Percentiles rank a stretch among this genome's conserved stretches.
These are phyloP conservation scores for Digitaria exilis DNA, from an alignment of 202 grass and related monocot genomes.

Conservation along the genomic window DNA sequence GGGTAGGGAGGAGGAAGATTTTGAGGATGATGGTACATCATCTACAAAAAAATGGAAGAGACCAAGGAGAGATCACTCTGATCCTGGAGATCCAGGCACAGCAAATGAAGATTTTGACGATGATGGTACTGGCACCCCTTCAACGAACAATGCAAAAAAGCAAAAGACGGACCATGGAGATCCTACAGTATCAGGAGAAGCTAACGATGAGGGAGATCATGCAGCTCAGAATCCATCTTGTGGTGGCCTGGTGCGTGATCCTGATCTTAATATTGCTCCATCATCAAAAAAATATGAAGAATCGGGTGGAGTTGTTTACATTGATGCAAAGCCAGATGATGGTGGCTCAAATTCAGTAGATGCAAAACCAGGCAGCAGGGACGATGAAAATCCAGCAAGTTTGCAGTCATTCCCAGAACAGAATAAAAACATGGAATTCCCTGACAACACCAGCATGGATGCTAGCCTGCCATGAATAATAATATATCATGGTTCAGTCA, in stretches of 20 bases:
- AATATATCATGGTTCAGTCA: constrained; percentile 29
- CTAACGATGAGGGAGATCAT: constrained; percentile 39
- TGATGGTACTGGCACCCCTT: constrained; percentile 63
- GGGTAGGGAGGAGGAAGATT: constrained; percentile 99
- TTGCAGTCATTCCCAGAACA: constrained; percentile 37
- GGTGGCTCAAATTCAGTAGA: constrained; percentile 30
- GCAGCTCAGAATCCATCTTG: constrained; percentile 38
- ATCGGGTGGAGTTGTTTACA: constrained; percentile 40
- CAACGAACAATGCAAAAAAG: constrained; percentile 40
- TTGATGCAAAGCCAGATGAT: constrained; percentile 38
- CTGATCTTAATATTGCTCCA: constrained; percentile 43
- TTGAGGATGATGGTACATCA: constrained; percentile 98
- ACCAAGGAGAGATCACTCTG: constrained; percentile 74
- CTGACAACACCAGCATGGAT: constrained; percentile 45
- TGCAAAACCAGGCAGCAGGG: constrained; percentile 32
- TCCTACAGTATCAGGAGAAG: constrained; percentile 50
- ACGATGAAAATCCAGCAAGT: constrained; percentile 37
- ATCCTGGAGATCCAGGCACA: constrained; percentile 52
- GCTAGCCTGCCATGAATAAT: constrained; percentile 54
- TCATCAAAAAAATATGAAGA: constrained; percentile 38
- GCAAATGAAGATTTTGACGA: constrained; percentile 76
- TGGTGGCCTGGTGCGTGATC: constrained; percentile 31
- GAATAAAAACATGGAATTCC: constrained; percentile 34
- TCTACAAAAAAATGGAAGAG: constrained; percentile 99
- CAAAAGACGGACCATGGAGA: constrained; percentile 45